A percentile compares a stretch with the other conserved stretches of the same genome.
These are phyloP conservation scores for Tulasnella sp. DNA, from an alignment of 768 basidiomycete genomes.

Conservation along the genomic window DNA sequence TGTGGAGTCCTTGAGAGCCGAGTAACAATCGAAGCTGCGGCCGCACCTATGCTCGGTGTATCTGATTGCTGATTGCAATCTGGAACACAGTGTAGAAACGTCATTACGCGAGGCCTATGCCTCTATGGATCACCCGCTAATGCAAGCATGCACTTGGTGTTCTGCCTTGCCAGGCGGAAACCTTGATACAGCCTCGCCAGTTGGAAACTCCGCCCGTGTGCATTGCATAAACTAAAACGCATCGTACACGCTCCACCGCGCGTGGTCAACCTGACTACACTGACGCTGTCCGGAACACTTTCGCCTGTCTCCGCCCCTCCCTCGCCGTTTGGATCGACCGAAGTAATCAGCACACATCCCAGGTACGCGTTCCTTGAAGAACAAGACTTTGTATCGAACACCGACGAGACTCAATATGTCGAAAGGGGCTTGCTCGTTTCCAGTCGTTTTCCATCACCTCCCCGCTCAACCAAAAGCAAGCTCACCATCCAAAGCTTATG, in stretches of 20 bases:
- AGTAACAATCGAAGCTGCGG: not conserved
- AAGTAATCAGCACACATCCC: not conserved
- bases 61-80: not conserved
- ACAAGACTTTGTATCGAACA: not conserved
- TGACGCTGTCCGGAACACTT: not conserved
- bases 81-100: not conserved
- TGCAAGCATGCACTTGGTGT: not conserved
- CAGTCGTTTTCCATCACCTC: not conserved
- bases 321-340: not conserved
- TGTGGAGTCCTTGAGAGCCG: not conserved
- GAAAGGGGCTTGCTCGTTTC: not conserved
- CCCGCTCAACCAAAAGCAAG: not conserved
- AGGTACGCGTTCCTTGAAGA: not conserved
- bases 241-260: not conserved
- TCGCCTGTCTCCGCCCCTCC: slow-evolving; percentile 3
- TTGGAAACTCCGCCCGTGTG: not conserved
- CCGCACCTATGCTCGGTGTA: not conserved
- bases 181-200: not conserved
- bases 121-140: not conserved
- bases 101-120: not conserved
- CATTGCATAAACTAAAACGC: not conserved
- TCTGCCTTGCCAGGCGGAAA: not conserved
- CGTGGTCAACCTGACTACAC: not conserved
- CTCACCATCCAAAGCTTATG: not conserved
- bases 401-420: slow-evolving; percentile 2